These are phyloP conservation scores for Fusarium globosum DNA, from an alignment of 2,329 filamentous ascomycete species.

Conservation along the genomic window DNA sequence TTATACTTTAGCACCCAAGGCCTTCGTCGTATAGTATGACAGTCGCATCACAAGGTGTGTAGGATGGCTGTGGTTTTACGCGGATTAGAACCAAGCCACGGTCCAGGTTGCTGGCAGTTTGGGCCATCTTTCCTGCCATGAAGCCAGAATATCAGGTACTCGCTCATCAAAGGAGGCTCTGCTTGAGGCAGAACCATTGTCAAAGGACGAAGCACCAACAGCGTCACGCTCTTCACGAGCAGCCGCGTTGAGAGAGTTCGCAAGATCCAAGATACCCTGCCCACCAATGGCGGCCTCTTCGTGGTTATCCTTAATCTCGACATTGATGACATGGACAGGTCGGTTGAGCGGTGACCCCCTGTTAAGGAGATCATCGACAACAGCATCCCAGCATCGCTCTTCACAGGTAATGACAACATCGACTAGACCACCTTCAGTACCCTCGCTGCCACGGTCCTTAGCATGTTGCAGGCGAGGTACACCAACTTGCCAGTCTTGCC, in stretches of 20 bases:
- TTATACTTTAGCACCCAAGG: background rate
- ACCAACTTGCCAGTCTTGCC: constrained; percentile 96
- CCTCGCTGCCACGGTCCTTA: constrained; percentile 79
- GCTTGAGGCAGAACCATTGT: constrained; percentile 73
- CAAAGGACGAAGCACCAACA: constrained; percentile 73
- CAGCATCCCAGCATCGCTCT: constrained; percentile 97
- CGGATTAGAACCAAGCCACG: constrained; percentile 83
- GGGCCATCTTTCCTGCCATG: constrained; percentile 96
- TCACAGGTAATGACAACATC: constrained; percentile 98
- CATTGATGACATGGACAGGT: constrained; percentile 97
- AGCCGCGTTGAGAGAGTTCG: constrained; percentile 82
- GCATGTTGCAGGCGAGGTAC: constrained; percentile 82
- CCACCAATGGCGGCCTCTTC: constrained; percentile 94
- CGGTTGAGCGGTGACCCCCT: constrained; percentile 88
- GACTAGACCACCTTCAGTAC: constrained; percentile 88
- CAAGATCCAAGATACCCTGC: constrained; percentile 90
- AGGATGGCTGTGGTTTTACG: background rate
- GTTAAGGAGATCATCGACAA: constrained; percentile 90
- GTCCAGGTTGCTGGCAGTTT: constrained; percentile 94
- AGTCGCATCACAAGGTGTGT: background rate
- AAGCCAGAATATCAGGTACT: constrained; percentile 89
- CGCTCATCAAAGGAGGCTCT: constrained; percentile 88
- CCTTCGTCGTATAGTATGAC: background rate
- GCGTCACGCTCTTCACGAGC: constrained; percentile 80
- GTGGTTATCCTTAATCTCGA: constrained; percentile 98